phyloP scores from a whole-genome alignment of 495 filamentous ascomycete species.

The Trypethelium eluteriae region DNA sequence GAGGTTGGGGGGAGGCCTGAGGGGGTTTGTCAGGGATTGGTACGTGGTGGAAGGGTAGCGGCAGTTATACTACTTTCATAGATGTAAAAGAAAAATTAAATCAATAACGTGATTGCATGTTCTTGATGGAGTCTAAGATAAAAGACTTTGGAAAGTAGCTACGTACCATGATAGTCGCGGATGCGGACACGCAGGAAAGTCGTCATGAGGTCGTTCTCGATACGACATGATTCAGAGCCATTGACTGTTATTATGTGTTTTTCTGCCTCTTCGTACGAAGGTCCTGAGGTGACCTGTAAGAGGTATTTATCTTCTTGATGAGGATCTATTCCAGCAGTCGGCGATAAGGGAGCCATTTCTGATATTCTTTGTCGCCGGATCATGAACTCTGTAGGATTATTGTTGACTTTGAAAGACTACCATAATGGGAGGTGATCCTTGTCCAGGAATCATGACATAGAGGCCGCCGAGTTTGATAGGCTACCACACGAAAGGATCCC shows the following conservation, averaged over 20 bases:
- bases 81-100: too few species aligned
- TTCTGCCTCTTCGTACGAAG: slow-evolving; percentile 56
- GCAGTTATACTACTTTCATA: too few species aligned
- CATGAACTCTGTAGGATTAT: neutral
- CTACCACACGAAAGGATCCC: too few species aligned
- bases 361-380: neutral
- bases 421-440: too few species aligned
- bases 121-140: neutral
- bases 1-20: slow-evolving; percentile 26
- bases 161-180: slow-evolving; percentile 48
- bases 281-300: slow-evolving; percentile 66
- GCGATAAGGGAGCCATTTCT: neutral
- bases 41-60: neutral
- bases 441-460: too few species aligned
- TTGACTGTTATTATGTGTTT: slow-evolving; percentile 72
- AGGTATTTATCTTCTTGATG: slow-evolving; percentile 46
- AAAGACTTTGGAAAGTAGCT: neutral
- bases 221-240: slow-evolving; percentile 43
- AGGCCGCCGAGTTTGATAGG: too few species aligned
- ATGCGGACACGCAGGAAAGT: slow-evolving; percentile 64
- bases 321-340: neutral
- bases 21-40: neutral
- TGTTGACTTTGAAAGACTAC: neutral
- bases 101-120: neutral
- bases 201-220: slow-evolving; percentile 53